These are phyloP conservation scores for Scleromitrula shiraiana DNA, from an alignment of 2,329 filamentous ascomycete genomes.

Conservation along the genomic window DNA sequence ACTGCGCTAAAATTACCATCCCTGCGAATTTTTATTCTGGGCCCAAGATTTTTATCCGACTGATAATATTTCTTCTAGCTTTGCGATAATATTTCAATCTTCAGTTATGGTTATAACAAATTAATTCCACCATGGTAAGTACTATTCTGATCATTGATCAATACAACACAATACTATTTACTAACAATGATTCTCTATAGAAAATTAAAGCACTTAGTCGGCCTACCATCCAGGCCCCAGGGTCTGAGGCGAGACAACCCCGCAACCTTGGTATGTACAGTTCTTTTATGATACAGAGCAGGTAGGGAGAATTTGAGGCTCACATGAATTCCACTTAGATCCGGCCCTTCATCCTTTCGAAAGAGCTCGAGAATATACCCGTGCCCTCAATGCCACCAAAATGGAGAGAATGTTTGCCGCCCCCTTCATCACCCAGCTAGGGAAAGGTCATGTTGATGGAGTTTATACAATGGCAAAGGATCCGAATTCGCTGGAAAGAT, in stretches of 20 bases:
- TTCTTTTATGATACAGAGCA: not conserved
- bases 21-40: slow-evolving; percentile 18
- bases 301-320: not conserved
- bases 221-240: slow-evolving; percentile 57
- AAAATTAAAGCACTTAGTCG: slow-evolving; percentile 62
- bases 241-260: slow-evolving; percentile 56
- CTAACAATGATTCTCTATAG: slow-evolving; percentile 24
- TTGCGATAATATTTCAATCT: not conserved
- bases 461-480: slow-evolving; percentile 77
- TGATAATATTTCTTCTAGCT: not conserved
- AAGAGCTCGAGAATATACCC: slow-evolving; percentile 75
- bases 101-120: slow-evolving; percentile 13
- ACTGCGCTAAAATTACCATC: slow-evolving; percentile 15
- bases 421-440: slow-evolving; percentile 80
- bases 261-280: slow-evolving; percentile 56
- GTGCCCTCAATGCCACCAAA: slow-evolving; percentile 78
- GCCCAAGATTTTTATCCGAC: slow-evolving; percentile 5
- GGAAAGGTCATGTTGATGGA: slow-evolving; percentile 86
- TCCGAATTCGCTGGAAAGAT: slow-evolving; percentile 61
- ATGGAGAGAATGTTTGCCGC: slow-evolving; percentile 86
- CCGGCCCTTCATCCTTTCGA: slow-evolving; percentile 59
- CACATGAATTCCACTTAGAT: not conserved
- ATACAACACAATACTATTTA: no score
- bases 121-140: slow-evolving; percentile 26
- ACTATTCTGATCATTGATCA: not conserved